Percentiles rank a stretch among this genome's conserved stretches.
Conservation (phyloP, 306 rosid species). For the Quercus mongolica region DNA sequence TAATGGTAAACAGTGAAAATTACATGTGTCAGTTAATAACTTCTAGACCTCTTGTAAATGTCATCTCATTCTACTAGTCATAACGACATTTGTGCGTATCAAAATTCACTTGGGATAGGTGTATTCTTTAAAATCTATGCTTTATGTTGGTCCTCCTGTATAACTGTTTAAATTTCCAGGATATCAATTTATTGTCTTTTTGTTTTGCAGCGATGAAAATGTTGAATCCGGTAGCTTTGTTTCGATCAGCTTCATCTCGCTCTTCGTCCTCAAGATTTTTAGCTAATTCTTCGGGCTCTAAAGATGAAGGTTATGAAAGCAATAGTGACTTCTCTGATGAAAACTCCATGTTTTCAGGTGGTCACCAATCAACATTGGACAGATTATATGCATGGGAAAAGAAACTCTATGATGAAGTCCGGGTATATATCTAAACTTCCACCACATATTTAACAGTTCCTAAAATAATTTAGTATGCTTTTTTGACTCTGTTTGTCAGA, state of each 20-base stretch:
- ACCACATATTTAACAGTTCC: background rate
- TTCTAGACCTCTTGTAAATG: no score
- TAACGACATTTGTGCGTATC: background rate
- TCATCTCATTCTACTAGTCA: no score
- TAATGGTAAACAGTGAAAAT: no score
- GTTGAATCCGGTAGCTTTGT: constrained; percentile 87
- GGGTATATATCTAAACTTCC: constrained; percentile 41
- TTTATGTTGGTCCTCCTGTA: background rate
- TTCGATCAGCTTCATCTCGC: constrained; percentile 77
- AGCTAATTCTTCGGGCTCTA: constrained; percentile 38
- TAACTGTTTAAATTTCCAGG: constrained; percentile 4
- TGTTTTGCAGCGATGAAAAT: constrained; percentile 65
- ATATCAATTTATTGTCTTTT: constrained; percentile 7
- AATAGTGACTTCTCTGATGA: constrained; percentile 55
- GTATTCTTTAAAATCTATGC: background rate
- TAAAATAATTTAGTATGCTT: background rate
- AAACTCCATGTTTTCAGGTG: constrained; percentile 41
- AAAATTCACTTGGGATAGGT: background rate
- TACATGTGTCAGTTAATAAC: no score
- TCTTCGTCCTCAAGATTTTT: constrained; percentile 66
- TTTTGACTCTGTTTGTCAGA: background rate
- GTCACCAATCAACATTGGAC: constrained; percentile 88
- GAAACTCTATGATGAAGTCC: constrained; percentile 88
- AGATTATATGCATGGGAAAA: constrained; percentile 91
- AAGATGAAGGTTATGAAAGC: constrained; percentile 45